These are phyloP conservation scores for Dioscorea cayenensis DNA, from an alignment of 116 monocot species.

Conservation along the genomic window DNA sequence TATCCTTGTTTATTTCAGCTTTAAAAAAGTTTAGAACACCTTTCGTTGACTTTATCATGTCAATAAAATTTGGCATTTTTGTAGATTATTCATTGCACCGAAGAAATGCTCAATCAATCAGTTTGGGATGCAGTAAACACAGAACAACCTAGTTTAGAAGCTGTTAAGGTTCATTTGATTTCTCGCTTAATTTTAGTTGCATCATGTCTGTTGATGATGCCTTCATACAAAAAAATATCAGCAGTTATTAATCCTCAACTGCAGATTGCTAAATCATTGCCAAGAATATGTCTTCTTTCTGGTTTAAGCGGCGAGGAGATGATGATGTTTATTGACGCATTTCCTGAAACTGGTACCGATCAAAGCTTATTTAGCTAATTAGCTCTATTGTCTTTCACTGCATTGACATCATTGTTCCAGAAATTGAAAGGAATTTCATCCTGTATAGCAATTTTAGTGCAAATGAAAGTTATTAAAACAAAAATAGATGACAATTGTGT, in stretches of 20 bases:
- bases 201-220: too few species aligned
- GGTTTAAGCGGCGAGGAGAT: slow-evolving; percentile 92
- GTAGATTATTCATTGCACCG: slow-evolving; percentile 79
- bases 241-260: not conserved
- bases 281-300: slow-evolving; percentile 80
- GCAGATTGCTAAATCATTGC: slow-evolving; percentile 68
- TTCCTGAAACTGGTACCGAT: slow-evolving; percentile 74
- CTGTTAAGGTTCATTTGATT: slow-evolving; percentile 35
- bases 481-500: too few species aligned
- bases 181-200: not conserved
- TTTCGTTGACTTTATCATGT: not conserved
- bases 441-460: too few species aligned
- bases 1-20: not conserved
- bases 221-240: not conserved
- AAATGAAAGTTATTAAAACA: too few species aligned
- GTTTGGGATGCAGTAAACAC: slow-evolving; percentile 78
- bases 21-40: not conserved
- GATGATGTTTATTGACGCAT: slow-evolving; percentile 95
- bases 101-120: slow-evolving; percentile 63
- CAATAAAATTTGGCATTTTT: not conserved
- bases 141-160: slow-evolving; percentile 50
- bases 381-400: not conserved
- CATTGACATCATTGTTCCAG: not conserved
- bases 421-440: not conserved
- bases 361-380: not conserved